Evolutionary conservation across 345 rosid species (phyloP).

Genomic region (Turritis glabra): DNA sequence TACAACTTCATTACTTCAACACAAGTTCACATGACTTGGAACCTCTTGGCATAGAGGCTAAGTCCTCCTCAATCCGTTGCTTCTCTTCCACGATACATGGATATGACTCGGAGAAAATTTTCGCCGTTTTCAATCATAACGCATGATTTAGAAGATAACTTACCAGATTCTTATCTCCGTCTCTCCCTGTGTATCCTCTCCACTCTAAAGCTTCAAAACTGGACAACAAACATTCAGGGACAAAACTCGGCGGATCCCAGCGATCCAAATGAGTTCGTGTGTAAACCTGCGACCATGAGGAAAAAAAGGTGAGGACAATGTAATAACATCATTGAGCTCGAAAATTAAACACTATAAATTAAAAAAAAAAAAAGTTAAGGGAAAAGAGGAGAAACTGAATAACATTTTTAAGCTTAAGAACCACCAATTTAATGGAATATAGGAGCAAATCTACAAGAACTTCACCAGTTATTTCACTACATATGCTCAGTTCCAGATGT

Average conservation of each 20-base stretch:
- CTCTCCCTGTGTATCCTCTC: neutral
- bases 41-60: neutral
- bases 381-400: neutral
- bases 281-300: neutral
- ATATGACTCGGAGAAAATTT: neutral
- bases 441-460: neutral
- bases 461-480: neutral
- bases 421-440: neutral
- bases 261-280: neutral
- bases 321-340: neutral
- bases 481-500: neutral
- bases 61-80: neutral
- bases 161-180: neutral
- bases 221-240: neutral
- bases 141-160: slow-evolving; percentile 7
- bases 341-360: neutral
- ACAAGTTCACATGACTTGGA: neutral
- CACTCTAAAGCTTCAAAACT: slow-evolving; percentile 20
- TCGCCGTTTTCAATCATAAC: neutral
- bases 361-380: too few relatives aligned
- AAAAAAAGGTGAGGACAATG: neutral
- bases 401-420: neutral
- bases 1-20: neutral
- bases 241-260: neutral
- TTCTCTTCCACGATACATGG: neutral